Conservation (phyloP, 352 stramenopile genomes). For the Globisporangium yorkense region DNA sequence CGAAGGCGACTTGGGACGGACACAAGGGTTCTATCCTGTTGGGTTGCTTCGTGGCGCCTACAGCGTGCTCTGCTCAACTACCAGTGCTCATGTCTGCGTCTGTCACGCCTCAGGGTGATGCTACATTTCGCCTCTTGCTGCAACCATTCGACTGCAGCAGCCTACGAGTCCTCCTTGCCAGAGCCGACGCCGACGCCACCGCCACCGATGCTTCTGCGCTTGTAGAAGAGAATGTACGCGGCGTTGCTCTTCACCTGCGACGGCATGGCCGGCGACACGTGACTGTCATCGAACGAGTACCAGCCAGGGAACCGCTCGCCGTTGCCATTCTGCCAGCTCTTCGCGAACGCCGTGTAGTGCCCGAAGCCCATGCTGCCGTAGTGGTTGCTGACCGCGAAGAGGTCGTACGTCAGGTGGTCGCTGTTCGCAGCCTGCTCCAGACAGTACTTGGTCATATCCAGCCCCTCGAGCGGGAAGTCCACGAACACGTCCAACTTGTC, state of each 20-base stretch:
- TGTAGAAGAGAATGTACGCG: constrained; percentile 89
- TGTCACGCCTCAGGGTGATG: no score
- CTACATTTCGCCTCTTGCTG: no score
- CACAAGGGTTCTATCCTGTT: no score
- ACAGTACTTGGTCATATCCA: constrained; percentile 81
- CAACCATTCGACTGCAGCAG: no score
- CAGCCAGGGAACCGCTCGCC: constrained; percentile 56
- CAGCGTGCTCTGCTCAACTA: no score
- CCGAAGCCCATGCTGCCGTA: constrained; percentile 87
- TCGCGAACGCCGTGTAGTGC: constrained; percentile 87
- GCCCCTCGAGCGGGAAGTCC: constrained; percentile 78
- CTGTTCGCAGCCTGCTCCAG: constrained; percentile 42
- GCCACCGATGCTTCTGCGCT: constrained; percentile 40
- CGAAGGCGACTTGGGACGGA: no score
- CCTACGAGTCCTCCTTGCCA: background rate
- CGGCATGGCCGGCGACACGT: constrained; percentile 48
- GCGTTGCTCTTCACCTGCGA: constrained; percentile 71
- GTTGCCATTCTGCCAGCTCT: constrained; percentile 55
- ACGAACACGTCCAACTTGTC: constrained; percentile 84
- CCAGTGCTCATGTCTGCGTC: no score
- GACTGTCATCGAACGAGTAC: constrained; percentile 85
- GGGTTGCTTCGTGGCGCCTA: no score
- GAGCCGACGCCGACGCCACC: background rate
- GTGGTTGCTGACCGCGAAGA: constrained; percentile 89
- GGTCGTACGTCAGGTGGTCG: constrained; percentile 63